Evolutionary conservation across 2,329 filamentous ascomycete species (phyloP), one percentile per base, ranked within the genome.

Genomic region (Fusarium graminum): DNA sequence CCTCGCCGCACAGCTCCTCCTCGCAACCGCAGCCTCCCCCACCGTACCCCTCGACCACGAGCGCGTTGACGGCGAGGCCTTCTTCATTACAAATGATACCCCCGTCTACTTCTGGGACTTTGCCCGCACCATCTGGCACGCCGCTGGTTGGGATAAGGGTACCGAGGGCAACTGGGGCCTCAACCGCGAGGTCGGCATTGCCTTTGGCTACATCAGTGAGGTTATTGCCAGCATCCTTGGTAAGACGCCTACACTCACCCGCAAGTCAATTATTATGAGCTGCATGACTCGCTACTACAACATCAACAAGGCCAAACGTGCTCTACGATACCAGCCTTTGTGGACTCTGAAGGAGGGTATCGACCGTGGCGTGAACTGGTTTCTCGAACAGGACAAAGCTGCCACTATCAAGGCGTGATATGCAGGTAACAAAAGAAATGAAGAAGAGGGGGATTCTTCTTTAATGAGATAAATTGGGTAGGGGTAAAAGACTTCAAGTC

Each of bases 31-130:
- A 2, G 79, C 83, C 59, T 80, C 85, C n/a, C 78, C 82, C 52
- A 88, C 86, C 19, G 82, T 84, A 0, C 88, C 88, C n/a, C 84
- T 92, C 36, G 88, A 91, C 78, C 80, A 88, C 78, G 90, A 93
- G 80, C 85, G 85, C 59, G 88, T 94, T 47, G 92, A 94, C 75
- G 95, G 94, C 59, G 90, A 97, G 77, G 89, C 89, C 49, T 94
- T 98, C 81, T 89, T 97, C 80, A 87, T 98, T 74, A 95, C 93
- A 58, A 98, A 98, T 77, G 92, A 93, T 78, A 83, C 88, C 70
- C 94, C 94, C 7, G 84, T 96, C 19, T 94, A 94, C 77, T 96
- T 97, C 79, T 96, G 95, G 88, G 93, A 97, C 78, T 91, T 96
- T 75, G 88, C 91, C 59, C 86, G 92, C 39, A 88, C 89, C 38